Percentiles rank a stretch among this genome's conserved stretches.
Conservation (phyloP, 768 basidiomycete genomes). For the Leccinum sublutescens region DNA sequence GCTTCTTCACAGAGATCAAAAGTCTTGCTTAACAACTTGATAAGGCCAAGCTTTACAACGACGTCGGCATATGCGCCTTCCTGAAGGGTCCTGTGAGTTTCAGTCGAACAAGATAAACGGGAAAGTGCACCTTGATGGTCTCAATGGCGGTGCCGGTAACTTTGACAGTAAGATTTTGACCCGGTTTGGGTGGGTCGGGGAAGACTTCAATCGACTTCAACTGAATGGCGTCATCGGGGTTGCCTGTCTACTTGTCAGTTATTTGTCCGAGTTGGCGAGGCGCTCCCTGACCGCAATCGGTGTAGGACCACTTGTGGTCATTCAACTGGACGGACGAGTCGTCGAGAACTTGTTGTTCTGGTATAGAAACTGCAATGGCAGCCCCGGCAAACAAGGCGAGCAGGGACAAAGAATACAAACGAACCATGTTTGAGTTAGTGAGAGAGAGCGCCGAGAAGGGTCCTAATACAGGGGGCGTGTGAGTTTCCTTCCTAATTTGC, state of each 20-base stretch:
- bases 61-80: conserved; percentile 92
- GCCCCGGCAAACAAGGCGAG: conserved; percentile 27
- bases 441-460: conserved; percentile 22
- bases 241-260: conserved; percentile 39
- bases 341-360: conserved; percentile 32
- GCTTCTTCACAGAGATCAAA: conserved; percentile 95
- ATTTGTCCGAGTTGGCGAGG: conserved; percentile 3
- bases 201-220: conserved; percentile 68
- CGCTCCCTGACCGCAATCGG: conserved; percentile 65
- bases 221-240: conserved; percentile 46
- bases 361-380: conserved; percentile 21
- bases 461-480: conserved; percentile 21
- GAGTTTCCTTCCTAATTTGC: conserved; percentile 12
- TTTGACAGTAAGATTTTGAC: conserved; percentile 82
- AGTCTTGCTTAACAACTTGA: conserved; percentile 79
- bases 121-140: conserved; percentile 58
- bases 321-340: conserved; percentile 34
- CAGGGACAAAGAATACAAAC: conserved; percentile 25
- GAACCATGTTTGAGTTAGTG: conserved; percentile 30
- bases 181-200: conserved; percentile 90
- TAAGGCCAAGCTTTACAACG: conserved; percentile 86
- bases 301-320: conserved; percentile 61
- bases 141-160: conserved; percentile 61
- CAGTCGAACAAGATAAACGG: background rate
- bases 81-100: conserved; percentile 40